Conservation (phyloP, 495 filamentous ascomycete genomes). For the Xylaria flabelliformis region DNA sequence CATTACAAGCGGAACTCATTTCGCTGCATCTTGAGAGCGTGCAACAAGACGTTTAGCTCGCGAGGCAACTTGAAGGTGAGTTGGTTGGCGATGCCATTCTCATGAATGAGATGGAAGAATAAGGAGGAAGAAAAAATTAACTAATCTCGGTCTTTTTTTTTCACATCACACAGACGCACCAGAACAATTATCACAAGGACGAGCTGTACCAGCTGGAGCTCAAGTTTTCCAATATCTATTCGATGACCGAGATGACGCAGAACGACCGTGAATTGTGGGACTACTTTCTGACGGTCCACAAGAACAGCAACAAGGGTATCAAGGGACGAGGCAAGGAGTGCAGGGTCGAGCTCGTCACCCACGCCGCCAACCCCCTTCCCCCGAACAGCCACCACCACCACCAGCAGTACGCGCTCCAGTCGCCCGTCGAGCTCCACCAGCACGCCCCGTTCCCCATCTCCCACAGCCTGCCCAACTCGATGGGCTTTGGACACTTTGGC, state of each 20-base stretch:
- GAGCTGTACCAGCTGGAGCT: slow-evolving; percentile 74
- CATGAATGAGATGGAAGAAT: no score
- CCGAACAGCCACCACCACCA: background rate
- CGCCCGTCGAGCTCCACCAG: slow-evolving; percentile 34
- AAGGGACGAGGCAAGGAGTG: slow-evolving; percentile 91
- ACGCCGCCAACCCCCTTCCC: slow-evolving; percentile 17
- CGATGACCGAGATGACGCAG: slow-evolving; percentile 65
- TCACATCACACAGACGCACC: slow-evolving; percentile 70
- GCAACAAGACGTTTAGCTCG: slow-evolving; percentile 85
- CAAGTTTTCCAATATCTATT: slow-evolving; percentile 71
- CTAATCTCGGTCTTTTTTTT: background rate
- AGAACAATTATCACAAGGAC: slow-evolving; percentile 86
- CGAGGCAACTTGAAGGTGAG: slow-evolving; percentile 86
- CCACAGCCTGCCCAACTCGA: slow-evolving; percentile 30
- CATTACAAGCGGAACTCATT: slow-evolving; percentile 81
- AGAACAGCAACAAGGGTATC: slow-evolving; percentile 93
- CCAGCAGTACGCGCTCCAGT: slow-evolving; percentile 31
- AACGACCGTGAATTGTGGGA: slow-evolving; percentile 82
- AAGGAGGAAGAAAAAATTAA: background rate
- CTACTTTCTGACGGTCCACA: slow-evolving; percentile 88
- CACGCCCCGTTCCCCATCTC: slow-evolving; percentile 24
- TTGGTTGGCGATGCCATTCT: background rate
- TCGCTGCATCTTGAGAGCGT: slow-evolving; percentile 78
- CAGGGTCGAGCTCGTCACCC: slow-evolving; percentile 49
- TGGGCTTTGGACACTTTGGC: slow-evolving; percentile 27